Percentiles rank a stretch among this genome's conserved stretches.
These are phyloP conservation scores for Neophaeococcomyces mojaviensis DNA, from an alignment of 2,329 filamentous ascomycete species.

Conservation along the genomic window DNA sequence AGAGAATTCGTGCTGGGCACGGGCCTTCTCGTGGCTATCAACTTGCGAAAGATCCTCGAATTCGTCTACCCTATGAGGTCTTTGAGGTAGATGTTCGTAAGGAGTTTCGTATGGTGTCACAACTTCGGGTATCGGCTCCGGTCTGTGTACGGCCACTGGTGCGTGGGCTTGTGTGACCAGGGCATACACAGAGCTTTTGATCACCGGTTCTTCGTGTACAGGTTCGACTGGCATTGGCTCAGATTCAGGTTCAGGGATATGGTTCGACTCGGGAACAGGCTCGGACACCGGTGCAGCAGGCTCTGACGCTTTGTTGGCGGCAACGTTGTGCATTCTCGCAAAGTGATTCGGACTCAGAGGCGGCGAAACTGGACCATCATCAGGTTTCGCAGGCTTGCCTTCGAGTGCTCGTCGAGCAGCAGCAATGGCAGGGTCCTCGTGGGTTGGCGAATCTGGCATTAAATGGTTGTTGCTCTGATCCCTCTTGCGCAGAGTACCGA, in stretches of 20 bases:
- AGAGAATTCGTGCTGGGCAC: conserved; percentile 47
- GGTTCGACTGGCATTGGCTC: conserved; percentile 20
- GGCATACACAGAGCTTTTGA: not conserved
- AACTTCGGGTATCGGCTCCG: not conserved
- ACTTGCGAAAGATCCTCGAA: conserved; percentile 54
- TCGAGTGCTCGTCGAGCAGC: conserved; percentile 23
- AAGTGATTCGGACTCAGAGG: conserved; percentile 21
- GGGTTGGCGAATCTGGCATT: conserved; percentile 8
- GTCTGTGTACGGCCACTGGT: not conserved
- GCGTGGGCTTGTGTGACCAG: conserved; percentile 24
- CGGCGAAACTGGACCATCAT: conserved; percentile 15
- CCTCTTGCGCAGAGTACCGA: conserved; percentile 19
- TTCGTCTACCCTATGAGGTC: conserved; percentile 42
- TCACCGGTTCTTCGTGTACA: conserved; percentile 21
- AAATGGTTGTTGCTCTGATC: conserved; percentile 9
- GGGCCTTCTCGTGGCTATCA: conserved; percentile 43
- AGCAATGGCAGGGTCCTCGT: conserved; percentile 18
- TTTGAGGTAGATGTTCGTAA: conserved; percentile 22
- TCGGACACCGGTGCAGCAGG: conserved; percentile 11
- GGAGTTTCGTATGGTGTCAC: not conserved
- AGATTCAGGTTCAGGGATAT: conserved; percentile 17
- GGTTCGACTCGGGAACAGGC: conserved; percentile 9
- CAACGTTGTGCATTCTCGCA: conserved; percentile 11
- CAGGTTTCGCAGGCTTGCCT: conserved; percentile 17
- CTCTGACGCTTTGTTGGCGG: conserved; percentile 21